phyloP scores from a whole-genome alignment of 129 eudicot genomes.

The Artemisia argyi region DNA sequence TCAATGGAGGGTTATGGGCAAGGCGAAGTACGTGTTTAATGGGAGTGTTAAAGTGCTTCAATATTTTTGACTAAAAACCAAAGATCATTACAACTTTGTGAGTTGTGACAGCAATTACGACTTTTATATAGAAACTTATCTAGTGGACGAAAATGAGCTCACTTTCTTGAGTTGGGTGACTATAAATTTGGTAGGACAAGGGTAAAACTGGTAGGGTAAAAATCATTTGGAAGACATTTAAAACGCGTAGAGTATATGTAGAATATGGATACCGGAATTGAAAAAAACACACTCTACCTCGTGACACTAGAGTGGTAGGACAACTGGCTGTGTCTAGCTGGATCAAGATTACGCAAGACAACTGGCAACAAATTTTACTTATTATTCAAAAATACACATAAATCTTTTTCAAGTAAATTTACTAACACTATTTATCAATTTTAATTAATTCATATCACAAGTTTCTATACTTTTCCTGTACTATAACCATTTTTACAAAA shows the following conservation, averaged over 20 bases:
- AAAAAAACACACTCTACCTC: constrained; percentile 27
- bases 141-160: constrained; percentile 23
- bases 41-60: constrained; percentile 24
- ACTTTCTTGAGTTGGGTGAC: not conserved
- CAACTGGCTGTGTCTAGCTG: constrained; percentile 24
- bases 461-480: no score
- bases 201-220: not conserved
- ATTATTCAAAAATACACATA: not conserved
- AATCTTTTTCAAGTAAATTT: no score
- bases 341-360: constrained; percentile 24
- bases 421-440: no score
- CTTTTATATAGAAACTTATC: constrained; percentile 5
- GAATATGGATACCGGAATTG: not conserved
- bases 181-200: not conserved
- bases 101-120: constrained; percentile 12
- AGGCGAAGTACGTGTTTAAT: constrained; percentile 6
- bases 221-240: not conserved
- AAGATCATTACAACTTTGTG: constrained; percentile 30
- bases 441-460: no score
- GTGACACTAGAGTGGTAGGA: constrained; percentile 31
- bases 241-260: no score
- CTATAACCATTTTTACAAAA: no score
- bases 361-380: not conserved
- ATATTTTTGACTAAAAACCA: constrained; percentile 31
- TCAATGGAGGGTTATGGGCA: constrained; percentile 14